Evolutionary conservation across 2,329 filamentous ascomycete genomes (phyloP).

Genomic region (Kalmusia sp.): DNA sequence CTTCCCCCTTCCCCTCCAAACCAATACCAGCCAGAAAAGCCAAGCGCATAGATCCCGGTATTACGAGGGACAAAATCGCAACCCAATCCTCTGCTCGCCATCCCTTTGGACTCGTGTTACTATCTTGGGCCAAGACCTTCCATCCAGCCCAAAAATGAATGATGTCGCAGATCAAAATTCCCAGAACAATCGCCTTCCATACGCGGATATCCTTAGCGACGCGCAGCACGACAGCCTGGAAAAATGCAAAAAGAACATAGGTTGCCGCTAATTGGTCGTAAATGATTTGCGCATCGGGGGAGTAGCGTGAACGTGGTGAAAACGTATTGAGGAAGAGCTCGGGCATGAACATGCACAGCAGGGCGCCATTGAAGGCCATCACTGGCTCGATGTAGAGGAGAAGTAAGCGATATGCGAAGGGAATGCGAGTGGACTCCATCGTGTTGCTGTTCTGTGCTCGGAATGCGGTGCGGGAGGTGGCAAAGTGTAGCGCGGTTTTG

Average conservation of each 20-base stretch:
- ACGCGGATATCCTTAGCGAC: slow-evolving; percentile 70
- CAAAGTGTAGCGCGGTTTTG: too few species aligned
- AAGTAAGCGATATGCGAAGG: slow-evolving; percentile 70
- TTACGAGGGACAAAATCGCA: slow-evolving; percentile 43
- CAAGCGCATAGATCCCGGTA: slow-evolving; percentile 41
- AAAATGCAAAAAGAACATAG: slow-evolving; percentile 78
- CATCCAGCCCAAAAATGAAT: slow-evolving; percentile 67
- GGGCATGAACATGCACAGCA: slow-evolving; percentile 58
- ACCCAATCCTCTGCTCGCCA: slow-evolving; percentile 51
- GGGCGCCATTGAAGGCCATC: slow-evolving; percentile 60
- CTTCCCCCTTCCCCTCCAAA: slow-evolving; percentile 26
- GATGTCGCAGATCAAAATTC: slow-evolving; percentile 74
- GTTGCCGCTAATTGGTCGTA: slow-evolving; percentile 78
- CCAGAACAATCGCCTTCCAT: slow-evolving; percentile 72
- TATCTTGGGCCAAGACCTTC: slow-evolving; percentile 37
- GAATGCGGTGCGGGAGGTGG: background rate
- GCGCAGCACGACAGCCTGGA: slow-evolving; percentile 76
- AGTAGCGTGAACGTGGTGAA: slow-evolving; percentile 56
- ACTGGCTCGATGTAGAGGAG: slow-evolving; percentile 75
- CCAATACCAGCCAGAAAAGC: slow-evolving; percentile 47
- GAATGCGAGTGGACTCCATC: too few species aligned
- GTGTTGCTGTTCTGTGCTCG: too few species aligned
- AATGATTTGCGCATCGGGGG: slow-evolving; percentile 57
- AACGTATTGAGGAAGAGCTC: slow-evolving; percentile 68
- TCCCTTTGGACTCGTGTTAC: slow-evolving; percentile 25